Percentiles rank a stretch among this genome's conserved stretches.
These are phyloP conservation scores for Cymbopogon flexuosus DNA, from an alignment of 202 grass and related monocot species.

Conservation along the genomic window DNA sequence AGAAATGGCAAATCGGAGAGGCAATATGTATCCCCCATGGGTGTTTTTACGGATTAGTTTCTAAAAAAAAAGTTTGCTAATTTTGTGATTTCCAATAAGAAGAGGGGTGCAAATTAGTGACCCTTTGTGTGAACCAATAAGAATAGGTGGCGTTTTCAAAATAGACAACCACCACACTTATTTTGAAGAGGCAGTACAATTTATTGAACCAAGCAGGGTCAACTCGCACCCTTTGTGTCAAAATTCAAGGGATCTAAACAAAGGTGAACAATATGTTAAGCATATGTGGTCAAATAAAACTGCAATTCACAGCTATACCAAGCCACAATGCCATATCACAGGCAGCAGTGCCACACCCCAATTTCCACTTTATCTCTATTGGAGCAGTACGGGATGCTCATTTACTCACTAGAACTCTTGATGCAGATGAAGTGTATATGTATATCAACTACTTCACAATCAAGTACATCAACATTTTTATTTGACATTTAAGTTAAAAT, in stretches of 20 bases:
- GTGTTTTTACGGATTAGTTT: too few species aligned
- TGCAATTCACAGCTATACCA: neutral
- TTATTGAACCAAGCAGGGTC: neutral
- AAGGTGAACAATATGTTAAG: neutral
- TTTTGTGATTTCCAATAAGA: too few species aligned
- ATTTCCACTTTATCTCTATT: neutral
- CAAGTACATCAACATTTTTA: neutral
- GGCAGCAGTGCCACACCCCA: neutral
- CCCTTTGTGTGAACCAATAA: too few species aligned
- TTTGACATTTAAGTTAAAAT: neutral
- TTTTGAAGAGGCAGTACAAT: neutral
- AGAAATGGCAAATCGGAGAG: neutral
- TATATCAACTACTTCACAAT: constrained; percentile 13
- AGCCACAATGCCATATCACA: neutral
- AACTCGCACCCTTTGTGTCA: neutral
- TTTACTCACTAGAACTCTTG: neutral
- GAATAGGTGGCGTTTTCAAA: neutral
- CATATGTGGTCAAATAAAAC: neutral
- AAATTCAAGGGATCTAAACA: neutral
- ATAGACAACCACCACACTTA: neutral
- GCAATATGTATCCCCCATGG: too few species aligned
- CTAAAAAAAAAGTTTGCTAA: neutral
- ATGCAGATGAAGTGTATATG: constrained; percentile 6
- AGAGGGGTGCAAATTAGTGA: neutral
- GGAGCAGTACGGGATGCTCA: neutral